Percentiles rank a stretch among this genome's conserved stretches.
phyloP scores from a whole-genome alignment of 306 rosid genomes.

The Bauhinia variegata region DNA sequence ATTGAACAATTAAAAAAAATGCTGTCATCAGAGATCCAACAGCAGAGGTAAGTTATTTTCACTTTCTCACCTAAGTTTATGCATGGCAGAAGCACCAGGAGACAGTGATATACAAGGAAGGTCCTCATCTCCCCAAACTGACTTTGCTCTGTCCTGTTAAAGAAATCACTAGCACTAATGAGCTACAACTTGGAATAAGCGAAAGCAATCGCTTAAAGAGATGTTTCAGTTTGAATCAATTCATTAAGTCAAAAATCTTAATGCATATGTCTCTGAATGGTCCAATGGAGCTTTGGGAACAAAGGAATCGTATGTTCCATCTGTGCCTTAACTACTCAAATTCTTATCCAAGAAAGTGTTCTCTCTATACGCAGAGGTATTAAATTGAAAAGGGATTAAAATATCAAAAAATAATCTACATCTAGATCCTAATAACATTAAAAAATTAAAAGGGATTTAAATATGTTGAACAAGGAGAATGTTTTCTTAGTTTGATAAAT shows the following conservation, averaged over 20 bases:
- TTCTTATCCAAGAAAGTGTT: conserved; percentile 2
- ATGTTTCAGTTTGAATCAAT: conserved; percentile 15
- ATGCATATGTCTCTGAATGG: conserved; percentile 2
- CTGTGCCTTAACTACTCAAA: neutral
- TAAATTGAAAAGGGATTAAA: neutral
- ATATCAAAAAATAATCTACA: too few relatives aligned
- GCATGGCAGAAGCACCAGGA: conserved; percentile 87
- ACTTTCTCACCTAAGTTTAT: conserved; percentile 80
- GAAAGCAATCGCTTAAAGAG: neutral
- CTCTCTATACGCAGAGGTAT: neutral
- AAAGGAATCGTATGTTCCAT: conserved; percentile 9
- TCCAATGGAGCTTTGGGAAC: neutral
- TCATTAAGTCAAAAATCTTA: conserved; percentile 12
- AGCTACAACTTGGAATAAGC: neutral
- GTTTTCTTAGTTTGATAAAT: conserved; percentile 6
- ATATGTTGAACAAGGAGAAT: neutral
- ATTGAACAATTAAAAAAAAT: neutral
- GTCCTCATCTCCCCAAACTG: conserved; percentile 77
- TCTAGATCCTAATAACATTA: too few relatives aligned
- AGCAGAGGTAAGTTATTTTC: conserved; percentile 13
- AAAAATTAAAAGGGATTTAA: too few relatives aligned
- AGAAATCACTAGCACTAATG: conserved; percentile 10
- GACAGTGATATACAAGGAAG: conserved; percentile 74
- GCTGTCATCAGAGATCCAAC: neutral
- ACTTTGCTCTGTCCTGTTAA: conserved; percentile 72